phyloP scores from a whole-genome alignment of 805 yeast species.

The Saturnispora halmiae region DNA sequence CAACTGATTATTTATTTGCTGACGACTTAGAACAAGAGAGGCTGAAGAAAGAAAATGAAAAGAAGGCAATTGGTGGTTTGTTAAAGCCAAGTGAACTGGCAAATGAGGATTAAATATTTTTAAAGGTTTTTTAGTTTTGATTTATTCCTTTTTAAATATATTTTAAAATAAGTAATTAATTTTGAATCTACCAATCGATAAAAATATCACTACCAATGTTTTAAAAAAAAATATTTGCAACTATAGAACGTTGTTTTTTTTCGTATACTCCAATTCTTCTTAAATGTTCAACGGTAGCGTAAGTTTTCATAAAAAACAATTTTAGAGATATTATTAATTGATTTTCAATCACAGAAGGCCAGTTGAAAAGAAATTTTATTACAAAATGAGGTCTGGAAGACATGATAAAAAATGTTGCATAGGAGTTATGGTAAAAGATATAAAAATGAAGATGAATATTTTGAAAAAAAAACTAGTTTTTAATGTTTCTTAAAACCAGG shows the following conservation, averaged over 20 bases:
- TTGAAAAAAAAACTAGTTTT: neutral
- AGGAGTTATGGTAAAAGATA: neutral
- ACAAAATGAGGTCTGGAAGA: too few relatives aligned
- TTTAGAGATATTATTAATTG: too few relatives aligned
- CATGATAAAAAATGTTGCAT: neutral
- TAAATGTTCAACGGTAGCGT: too few relatives aligned
- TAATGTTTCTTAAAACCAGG: constrained; percentile 55
- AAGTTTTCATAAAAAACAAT: too few relatives aligned
- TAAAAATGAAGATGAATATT: neutral
- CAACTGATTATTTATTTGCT: constrained; percentile 88
- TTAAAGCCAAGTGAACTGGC: constrained; percentile 92
- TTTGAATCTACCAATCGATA: too few relatives aligned
- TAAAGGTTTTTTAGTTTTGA: neutral
- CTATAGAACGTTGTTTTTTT: too few relatives aligned
- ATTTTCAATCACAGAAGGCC: too few relatives aligned
- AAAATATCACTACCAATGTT: too few relatives aligned
- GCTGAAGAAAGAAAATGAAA: constrained; percentile 48
- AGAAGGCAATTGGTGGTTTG: constrained; percentile 88
- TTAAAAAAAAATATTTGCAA: too few relatives aligned
- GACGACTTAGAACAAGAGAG: constrained; percentile 82
- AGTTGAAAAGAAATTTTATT: too few relatives aligned
- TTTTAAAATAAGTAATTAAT: neutral
- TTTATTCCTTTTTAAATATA: neutral
- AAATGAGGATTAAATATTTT: constrained; percentile 31
- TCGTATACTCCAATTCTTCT: too few relatives aligned